Base-by-base conservation (phyloP, 768 basidiomycete species). In the Fomitopsis pulvina region DNA sequence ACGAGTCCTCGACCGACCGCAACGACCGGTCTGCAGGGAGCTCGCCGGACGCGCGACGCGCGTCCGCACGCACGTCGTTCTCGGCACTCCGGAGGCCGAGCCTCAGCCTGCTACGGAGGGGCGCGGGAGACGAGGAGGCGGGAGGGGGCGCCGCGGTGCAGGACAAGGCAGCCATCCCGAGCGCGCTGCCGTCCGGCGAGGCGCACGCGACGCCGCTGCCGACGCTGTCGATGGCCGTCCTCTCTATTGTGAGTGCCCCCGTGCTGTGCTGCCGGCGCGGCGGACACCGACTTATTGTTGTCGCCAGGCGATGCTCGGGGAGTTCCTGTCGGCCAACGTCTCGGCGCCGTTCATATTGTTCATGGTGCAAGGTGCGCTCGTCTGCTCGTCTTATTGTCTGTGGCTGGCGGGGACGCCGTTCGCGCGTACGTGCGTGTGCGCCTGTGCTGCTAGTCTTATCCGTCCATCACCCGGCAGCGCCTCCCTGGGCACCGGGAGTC, bases 291-390 rank as follows among this genome's bases (percentile, higher is more conserved):
- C 48, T 37, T 42, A 45, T 37, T 10, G 18, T 40, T 14, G 25
- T 22, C 29, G 37, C 25, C 50, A 93, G 92, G 87, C 87, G 4
- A 87, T 96, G 85, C 78, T 97, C 11, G 92, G 92, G 41, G 95
- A 98, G 69, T 93, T 98, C 64, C 69, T 97, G 38, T 89, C 84
- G 3, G 94, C 96, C 20, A 95, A 95, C 64, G 89, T 92, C 41
- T 90, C 86, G 22, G 90, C 84, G 27, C 94, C 93, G 6, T 96
- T 95, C 64, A 67, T 97, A 48, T 70, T 97, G 39, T 93, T 92
- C 72, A 97, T 97, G 93, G 91, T 96, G 48, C 87, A 87, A 78
- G 83, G 90, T 76, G 54, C 43, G 69, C 43, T 16, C 18, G 14
- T 3, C 22, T 22, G 4, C 11, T 45, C 18, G 7, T n/a, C n/a